phyloP scores from a whole-genome alignment of 2,329 filamentous ascomycete genomes.

The Laburnicola sp. region DNA sequence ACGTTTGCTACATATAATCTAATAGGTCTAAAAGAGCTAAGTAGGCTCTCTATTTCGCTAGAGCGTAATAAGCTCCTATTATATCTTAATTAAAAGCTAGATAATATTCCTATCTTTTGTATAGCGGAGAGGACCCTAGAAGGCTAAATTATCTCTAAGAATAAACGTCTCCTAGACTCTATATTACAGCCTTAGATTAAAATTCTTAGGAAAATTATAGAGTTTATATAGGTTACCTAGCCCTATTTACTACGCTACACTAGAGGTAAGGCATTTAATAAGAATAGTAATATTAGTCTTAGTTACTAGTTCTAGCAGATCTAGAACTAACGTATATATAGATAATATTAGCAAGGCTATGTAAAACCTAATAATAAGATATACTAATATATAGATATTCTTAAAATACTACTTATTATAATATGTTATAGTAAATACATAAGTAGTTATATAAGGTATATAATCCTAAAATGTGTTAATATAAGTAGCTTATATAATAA shows the following conservation, averaged over 20 bases:
- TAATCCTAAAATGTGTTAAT: neutral
- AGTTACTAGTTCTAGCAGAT: neutral
- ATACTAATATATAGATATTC: conserved; percentile 10
- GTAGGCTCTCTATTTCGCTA: conserved; percentile 36
- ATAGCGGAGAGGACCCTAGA: neutral
- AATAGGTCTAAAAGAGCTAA: conserved; percentile 36
- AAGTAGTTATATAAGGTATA: conserved; percentile 2
- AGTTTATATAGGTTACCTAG: conserved; percentile 34
- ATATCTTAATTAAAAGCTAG: conserved; percentile 35
- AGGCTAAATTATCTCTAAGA: too few relatives aligned
- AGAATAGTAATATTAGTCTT: conserved; percentile 34
- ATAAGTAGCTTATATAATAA: neutral
- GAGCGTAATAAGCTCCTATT: conserved; percentile 37
- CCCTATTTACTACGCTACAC: conserved; percentile 39
- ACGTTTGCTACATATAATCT: conserved; percentile 38
- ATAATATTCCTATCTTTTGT: conserved; percentile 38
- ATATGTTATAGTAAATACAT: conserved; percentile 1
- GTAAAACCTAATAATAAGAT: conserved; percentile 31
- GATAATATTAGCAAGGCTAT: conserved; percentile 25
- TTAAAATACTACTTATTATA: conserved; percentile 7
- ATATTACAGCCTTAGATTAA: conserved; percentile 31
- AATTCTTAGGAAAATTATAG: conserved; percentile 34
- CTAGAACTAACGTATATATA: conserved; percentile 7
- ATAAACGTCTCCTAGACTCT: conserved; percentile 11
- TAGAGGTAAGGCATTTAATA: conserved; percentile 41